These are phyloP conservation scores for Rickenella mellea DNA, from an alignment of 768 basidiomycete genomes.

Conservation along the genomic window DNA sequence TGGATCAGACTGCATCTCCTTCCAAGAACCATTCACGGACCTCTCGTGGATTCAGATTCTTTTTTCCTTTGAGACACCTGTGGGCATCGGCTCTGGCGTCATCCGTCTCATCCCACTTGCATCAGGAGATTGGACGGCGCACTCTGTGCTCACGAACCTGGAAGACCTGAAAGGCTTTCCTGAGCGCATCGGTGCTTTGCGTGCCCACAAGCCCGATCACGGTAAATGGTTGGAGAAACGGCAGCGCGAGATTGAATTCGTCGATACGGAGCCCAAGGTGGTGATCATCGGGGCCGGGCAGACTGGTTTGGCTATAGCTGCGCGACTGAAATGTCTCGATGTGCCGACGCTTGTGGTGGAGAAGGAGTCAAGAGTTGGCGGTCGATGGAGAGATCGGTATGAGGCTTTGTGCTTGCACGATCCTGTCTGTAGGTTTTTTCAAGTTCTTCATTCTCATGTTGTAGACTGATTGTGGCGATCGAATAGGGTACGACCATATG, in stretches of 20 bases:
- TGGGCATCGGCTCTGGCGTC: conserved; percentile 31
- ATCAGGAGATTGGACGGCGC: conserved; percentile 46
- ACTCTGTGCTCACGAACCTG: conserved; percentile 49
- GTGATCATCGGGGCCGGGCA: conserved; percentile 61
- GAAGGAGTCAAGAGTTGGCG: conserved; percentile 39
- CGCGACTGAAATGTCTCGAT: conserved; percentile 52
- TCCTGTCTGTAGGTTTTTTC: conserved; percentile 26
- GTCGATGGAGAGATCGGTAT: conserved; percentile 54
- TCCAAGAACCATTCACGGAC: conserved; percentile 11
- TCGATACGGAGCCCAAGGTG: conserved; percentile 43
- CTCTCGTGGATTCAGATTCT: conserved; percentile 18
- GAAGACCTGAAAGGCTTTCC: conserved; percentile 44
- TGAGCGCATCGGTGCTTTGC: conserved; percentile 35
- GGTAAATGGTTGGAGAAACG: conserved; percentile 46
- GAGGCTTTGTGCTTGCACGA: conserved; percentile 48
- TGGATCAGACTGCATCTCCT: no score
- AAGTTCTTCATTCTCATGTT: conserved; percentile 1
- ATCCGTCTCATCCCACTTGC: conserved; percentile 36
- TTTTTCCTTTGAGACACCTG: conserved; percentile 8
- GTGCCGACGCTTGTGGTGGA: conserved; percentile 51
- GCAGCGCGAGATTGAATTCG: conserved; percentile 32
- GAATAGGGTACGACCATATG: conserved; percentile 41
- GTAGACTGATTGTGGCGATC: neutral
- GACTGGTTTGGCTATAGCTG: conserved; percentile 55
- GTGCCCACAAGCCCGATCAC: conserved; percentile 34